Evolutionary conservation across 768 basidiomycete species (phyloP), one percentile per base, ranked within the genome.

Genomic region (Cystofilobasidium bisporidii): DNA sequence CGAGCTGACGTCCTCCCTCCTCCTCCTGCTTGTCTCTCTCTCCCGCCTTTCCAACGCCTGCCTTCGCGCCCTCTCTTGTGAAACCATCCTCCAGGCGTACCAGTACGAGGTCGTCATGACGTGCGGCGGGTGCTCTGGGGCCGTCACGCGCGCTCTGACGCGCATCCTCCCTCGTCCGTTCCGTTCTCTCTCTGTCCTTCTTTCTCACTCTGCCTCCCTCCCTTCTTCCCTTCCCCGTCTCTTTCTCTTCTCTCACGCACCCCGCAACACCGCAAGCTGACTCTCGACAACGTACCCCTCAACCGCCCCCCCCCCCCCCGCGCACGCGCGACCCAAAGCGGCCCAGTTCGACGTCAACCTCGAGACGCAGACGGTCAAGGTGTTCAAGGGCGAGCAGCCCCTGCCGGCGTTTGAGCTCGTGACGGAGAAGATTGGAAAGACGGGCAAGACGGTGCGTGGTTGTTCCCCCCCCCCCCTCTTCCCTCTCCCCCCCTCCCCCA

Each of bases 41-140:
- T 12, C 45, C 45, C 26, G 28, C 15, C 22, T 28, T 65, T 32
- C 32, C 3, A 30, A 59, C n/a, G n/a, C n/a, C n/a, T n/a, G n/a
- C n/a, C n/a, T n/a, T n/a, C n/a, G n/a, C n/a, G n/a, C n/a, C n/a
- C n/a, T n/a, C n/a, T n/a, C n/a, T n/a, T n/a, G n/a, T n/a, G n/a
- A n/a, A n/a, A n/a, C n/a, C n/a, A n/a, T 61, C 20, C 15, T 10
- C 22, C 60, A 68, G 67, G 61, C 61, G 17, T 68, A 68, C 67
- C 65, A 71, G 55, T 78, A 76, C 67, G 67, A 74, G 24, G 76
- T 77, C 59, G 75, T 70, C 58, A 78, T 78, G 77, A 76, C 77
- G 45, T 94, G 91, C 79, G 74, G 76, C 33, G 91, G 91, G 32
- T 94, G 91, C 79, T 90, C 89, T 36, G 86, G 87, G 20, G 91